Conservation (phyloP, 352 stramenopile species). For the Phytopythium boreale region DNA sequence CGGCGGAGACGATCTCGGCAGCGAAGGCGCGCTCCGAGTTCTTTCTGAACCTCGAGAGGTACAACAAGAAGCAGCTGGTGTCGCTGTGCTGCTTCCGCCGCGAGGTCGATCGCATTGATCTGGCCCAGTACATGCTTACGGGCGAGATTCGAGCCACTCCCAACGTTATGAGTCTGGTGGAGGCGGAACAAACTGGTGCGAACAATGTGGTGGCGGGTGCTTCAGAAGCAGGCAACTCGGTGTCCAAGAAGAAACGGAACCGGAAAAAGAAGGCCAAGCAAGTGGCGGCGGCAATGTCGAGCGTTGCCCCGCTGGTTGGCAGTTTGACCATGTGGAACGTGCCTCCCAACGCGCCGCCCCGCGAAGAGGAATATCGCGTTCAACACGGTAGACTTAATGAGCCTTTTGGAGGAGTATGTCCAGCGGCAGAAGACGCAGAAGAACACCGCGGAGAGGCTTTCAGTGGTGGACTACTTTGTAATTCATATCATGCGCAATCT, state of each 20-base stretch:
- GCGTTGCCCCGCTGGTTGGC: slow-evolving; percentile 6
- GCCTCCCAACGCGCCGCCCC: slow-evolving; percentile 10
- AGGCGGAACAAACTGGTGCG: too few relatives aligned
- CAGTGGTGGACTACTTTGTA: slow-evolving; percentile 23
- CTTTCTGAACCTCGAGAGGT: slow-evolving; percentile 15
- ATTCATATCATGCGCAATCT: slow-evolving; percentile 19
- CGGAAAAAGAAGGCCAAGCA: slow-evolving; percentile 2
- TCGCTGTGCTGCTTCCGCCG: slow-evolving; percentile 12
- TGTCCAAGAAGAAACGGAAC: slow-evolving; percentile 1
- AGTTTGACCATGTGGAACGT: slow-evolving; percentile 26
- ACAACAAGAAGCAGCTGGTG: slow-evolving; percentile 7
- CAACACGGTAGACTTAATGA: slow-evolving; percentile 8
- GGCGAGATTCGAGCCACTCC: slow-evolving; percentile 16
- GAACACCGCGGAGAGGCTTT: slow-evolving; percentile 1
- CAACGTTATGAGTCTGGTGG: background rate
- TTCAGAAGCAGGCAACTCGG: background rate
- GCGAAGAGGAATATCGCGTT: slow-evolving; percentile 13
- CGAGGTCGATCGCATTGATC: slow-evolving; percentile 15
- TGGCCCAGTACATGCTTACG: slow-evolving; percentile 23
- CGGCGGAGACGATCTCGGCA: slow-evolving; percentile 14
- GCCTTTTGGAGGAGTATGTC: slow-evolving; percentile 7
- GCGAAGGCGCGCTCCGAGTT: slow-evolving; percentile 12
- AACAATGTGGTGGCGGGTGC: too few relatives aligned
- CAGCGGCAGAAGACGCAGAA: slow-evolving; percentile 10
- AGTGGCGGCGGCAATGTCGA: background rate